Evolutionary conservation across 257 asterid species (phyloP).

Genomic region (Penstemon barbatus): DNA sequence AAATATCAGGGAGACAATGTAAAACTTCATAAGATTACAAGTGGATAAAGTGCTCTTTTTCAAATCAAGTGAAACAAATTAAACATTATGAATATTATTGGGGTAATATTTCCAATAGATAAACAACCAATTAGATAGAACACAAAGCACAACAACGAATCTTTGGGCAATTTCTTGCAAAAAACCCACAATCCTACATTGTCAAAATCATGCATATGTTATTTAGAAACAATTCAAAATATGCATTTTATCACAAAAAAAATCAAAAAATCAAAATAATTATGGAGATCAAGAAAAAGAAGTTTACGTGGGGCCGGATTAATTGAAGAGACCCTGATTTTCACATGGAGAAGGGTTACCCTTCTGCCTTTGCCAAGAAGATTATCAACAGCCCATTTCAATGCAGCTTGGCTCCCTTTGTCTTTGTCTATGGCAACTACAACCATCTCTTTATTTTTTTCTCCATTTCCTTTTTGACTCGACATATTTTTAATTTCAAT

Average conservation of each 20-base stretch:
- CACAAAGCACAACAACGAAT: neutral
- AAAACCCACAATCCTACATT: neutral
- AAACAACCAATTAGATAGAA: no score
- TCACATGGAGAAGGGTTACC: conserved; percentile 78
- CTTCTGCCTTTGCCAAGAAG: conserved; percentile 66
- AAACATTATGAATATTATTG: no score
- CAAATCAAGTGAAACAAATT: no score
- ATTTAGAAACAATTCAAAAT: neutral
- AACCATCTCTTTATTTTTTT: conserved; percentile 50
- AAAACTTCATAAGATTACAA: no score
- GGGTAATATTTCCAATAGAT: no score
- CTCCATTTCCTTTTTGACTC: conserved; percentile 46
- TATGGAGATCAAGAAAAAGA: neutral
- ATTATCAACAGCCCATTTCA: conserved; percentile 96
- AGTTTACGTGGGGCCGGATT: conserved; percentile 39
- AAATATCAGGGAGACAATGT: no score
- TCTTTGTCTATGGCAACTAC: conserved; percentile 85
- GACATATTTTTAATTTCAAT: neutral
- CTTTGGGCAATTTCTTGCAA: neutral
- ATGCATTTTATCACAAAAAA: neutral
- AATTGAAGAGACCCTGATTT: conserved; percentile 35
- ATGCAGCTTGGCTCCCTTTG: conserved; percentile 86
- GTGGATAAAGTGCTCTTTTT: no score
- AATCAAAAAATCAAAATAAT: no score
- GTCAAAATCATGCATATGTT: neutral